Base-by-base conservation (phyloP, 805 yeast species). In the Candida insectorum region DNA sequence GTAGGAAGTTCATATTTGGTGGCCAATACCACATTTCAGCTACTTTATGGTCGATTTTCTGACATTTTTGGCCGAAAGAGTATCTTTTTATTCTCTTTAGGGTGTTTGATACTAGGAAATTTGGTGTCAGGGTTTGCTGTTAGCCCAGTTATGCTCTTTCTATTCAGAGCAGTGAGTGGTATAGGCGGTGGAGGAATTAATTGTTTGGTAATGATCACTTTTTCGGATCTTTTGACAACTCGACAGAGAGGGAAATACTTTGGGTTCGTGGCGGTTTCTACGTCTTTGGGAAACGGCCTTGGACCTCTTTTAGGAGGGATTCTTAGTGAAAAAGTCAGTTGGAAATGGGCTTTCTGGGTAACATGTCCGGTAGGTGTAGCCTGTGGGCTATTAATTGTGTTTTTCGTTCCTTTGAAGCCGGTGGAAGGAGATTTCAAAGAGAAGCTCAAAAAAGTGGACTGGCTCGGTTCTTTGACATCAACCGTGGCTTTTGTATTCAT, bases 1-100 rank as follows among this genome's bases (percentile, higher is more conserved):
- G 79, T 81, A 2, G 88, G 88, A 3, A 76, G 88, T 0, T 73
- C 85, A 0, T 79, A 81, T 36, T 62, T 85, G 24, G 57, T 84
- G 16, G 79, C 91, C 2, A 77, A 76, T 40, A 75, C 85, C 2
- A 83, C 85, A 2, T 80, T 82, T 53, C 89, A 82, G 54, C 88
- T 88, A 1, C 52, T 83, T 19, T 80, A 77, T 34, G 93, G 93
- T 4, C 73, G 81, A 35, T 60, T 82, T 24, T 73, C 83, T 26
- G 93, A 85, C 44, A 73, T 84, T 14, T 62, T 71, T 42, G 83
- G 84, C 4, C 58, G 84, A 31, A 69, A 69, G 34, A 54, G 58
- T 7, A 62, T 73, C 10, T 52, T 76, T 8, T 37, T 75, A 4
- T 41, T 58, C 26, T 72, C 75, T 1, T 70, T 75, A 30, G 52